Conservation (phyloP, 345 rosid species). For the Sonneratia caseolaris region DNA sequence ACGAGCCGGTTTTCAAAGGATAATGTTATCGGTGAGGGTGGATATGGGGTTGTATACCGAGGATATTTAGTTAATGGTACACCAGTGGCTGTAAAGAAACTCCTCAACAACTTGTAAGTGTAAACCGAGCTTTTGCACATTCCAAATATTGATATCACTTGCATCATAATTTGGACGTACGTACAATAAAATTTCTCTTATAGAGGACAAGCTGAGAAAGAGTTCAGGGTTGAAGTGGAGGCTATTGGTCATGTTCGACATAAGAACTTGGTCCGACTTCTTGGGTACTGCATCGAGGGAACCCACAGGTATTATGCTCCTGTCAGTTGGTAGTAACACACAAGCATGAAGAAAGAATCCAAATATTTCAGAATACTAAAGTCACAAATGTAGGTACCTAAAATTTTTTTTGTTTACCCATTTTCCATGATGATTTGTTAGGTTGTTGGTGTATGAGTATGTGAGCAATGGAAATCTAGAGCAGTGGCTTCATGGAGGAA, state of each 20-base stretch:
- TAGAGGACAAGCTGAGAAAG: constrained; percentile 97
- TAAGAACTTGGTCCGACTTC: constrained; percentile 89
- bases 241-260: constrained; percentile 96
- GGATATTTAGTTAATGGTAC: constrained; percentile 64
- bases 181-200: not conserved
- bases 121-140: not conserved
- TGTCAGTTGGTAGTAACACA: too few species aligned
- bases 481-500: constrained; percentile 92
- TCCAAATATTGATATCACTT: not conserved
- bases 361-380: not conserved
- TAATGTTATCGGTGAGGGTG: constrained; percentile 91
- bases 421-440: constrained; percentile 11
- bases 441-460: constrained; percentile 81
- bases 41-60: constrained; percentile 87
- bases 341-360: not conserved
- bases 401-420: not conserved
- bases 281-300: constrained; percentile 96
- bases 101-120: constrained; percentile 85
- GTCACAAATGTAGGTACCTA: not conserved
- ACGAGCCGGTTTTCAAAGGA: constrained; percentile 71
- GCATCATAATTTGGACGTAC: not conserved
- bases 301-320: constrained; percentile 56
- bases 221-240: constrained; percentile 92
- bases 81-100: constrained; percentile 89
- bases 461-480: constrained; percentile 92